Conservation (phyloP, 2,329 filamentous ascomycete species). For the Ophiostoma tasmaniense region DNA sequence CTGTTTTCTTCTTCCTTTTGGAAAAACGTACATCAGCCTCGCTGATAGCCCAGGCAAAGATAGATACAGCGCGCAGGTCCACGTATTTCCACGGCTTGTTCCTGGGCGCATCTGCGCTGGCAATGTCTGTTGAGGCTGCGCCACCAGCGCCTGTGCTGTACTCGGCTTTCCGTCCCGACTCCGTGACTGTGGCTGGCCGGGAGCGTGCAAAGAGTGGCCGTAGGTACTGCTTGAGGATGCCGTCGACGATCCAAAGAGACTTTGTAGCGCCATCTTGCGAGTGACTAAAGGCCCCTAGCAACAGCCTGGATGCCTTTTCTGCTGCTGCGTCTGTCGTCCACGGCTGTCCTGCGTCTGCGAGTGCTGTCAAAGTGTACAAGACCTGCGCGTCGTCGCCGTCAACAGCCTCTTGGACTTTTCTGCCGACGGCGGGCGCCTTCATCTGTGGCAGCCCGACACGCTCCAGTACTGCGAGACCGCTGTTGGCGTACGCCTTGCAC, state of each 20-base stretch:
- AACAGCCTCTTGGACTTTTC: neutral
- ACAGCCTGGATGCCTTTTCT: constrained; percentile 26
- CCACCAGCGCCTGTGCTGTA: constrained; percentile 35
- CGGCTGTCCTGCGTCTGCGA: constrained; percentile 24
- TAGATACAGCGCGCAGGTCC: constrained; percentile 41
- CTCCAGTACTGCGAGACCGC: constrained; percentile 10
- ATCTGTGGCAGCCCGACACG: constrained; percentile 20
- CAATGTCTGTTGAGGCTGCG: constrained; percentile 22
- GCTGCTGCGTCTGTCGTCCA: constrained; percentile 28
- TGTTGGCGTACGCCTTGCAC: constrained; percentile 9
- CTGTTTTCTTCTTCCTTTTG: neutral
- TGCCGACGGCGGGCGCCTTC: neutral
- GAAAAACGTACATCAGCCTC: constrained; percentile 17
- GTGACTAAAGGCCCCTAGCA: constrained; percentile 25
- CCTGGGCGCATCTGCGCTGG: constrained; percentile 29
- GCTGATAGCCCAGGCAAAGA: constrained; percentile 54
- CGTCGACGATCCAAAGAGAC: constrained; percentile 40
- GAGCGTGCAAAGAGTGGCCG: constrained; percentile 58
- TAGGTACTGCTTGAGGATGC: constrained; percentile 54
- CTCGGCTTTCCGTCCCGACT: constrained; percentile 46
- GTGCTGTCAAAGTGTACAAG: constrained; percentile 29
- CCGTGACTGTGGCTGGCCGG: constrained; percentile 45
- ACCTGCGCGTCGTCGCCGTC: constrained; percentile 18
- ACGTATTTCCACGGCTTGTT: constrained; percentile 55
- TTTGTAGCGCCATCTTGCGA: constrained; percentile 9